Conservation (phyloP, 106 monocot species). For the Allium cepa region DNA sequence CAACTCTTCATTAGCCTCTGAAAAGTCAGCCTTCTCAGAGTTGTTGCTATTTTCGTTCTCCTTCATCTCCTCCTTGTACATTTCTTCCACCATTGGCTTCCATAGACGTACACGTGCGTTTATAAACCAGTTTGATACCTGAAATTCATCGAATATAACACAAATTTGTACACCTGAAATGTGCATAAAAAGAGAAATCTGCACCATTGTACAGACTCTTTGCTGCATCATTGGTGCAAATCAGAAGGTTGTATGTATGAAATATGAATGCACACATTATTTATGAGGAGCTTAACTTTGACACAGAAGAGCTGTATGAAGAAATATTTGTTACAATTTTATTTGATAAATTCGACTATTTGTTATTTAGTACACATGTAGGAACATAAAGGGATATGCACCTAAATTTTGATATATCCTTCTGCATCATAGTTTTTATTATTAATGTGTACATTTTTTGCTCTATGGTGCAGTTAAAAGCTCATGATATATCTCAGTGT, state of each 20-base stretch:
- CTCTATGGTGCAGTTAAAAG: neutral
- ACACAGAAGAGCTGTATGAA: too few relatives aligned
- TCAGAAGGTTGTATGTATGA: too few relatives aligned
- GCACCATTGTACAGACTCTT: too few relatives aligned
- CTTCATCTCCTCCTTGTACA: slow-evolving; percentile 31
- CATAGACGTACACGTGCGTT: slow-evolving; percentile 21
- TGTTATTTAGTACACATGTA: too few relatives aligned
- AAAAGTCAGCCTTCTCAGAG: neutral
- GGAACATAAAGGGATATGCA: too few relatives aligned
- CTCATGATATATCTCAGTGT: neutral
- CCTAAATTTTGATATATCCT: neutral
- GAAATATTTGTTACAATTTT: too few relatives aligned
- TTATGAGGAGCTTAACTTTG: too few relatives aligned
- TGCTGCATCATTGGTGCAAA: too few relatives aligned
- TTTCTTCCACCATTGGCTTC: slow-evolving; percentile 25
- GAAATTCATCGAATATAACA: neutral
- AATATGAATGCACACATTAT: too few relatives aligned
- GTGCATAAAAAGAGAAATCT: too few relatives aligned
- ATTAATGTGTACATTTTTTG: neutral
- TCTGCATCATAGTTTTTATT: neutral
- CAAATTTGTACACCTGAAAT: too few relatives aligned
- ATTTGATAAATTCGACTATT: too few relatives aligned
- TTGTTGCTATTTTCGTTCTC: slow-evolving; percentile 25
- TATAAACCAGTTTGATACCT: slow-evolving; percentile 25
- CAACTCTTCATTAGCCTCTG: slow-evolving; percentile 13